A percentile compares a stretch with the other conserved stretches of the same genome.
Conservation (phyloP, 345 rosid genomes). For the Ceriops zippeliana region DNA sequence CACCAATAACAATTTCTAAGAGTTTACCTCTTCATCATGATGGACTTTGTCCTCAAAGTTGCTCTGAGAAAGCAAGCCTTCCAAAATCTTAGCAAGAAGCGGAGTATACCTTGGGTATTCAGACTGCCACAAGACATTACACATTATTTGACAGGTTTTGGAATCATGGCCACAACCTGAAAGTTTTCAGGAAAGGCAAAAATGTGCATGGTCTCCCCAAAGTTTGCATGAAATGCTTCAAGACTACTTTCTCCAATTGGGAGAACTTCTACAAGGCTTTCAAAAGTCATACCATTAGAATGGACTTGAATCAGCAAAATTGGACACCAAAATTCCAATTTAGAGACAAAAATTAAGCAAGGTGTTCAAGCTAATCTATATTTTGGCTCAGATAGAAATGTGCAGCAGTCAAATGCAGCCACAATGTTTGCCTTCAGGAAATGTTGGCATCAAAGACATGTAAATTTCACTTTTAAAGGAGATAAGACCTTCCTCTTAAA, state of each 20-base stretch:
- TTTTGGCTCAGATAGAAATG: neutral
- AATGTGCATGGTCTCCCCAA: too few species aligned
- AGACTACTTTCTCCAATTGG: neutral
- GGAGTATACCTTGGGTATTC: slow-evolving; percentile 79
- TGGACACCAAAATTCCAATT: neutral
- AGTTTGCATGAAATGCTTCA: too few species aligned
- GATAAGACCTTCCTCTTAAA: too few species aligned
- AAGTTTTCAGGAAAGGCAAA: neutral
- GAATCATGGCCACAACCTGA: neutral
- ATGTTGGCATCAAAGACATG: neutral
- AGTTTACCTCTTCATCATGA: slow-evolving; percentile 62
- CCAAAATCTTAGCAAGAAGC: slow-evolving; percentile 80
- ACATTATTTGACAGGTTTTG: slow-evolving; percentile 20
- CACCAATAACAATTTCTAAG: neutral
- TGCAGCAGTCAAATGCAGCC: neutral
- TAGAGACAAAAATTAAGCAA: neutral
- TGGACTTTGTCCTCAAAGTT: slow-evolving; percentile 56
- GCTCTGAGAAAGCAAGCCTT: slow-evolving; percentile 62
- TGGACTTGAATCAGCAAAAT: neutral
- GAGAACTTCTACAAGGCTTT: neutral
- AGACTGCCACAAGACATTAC: slow-evolving; percentile 47
- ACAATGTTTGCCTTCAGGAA: neutral
- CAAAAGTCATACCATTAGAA: neutral
- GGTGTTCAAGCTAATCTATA: neutral
- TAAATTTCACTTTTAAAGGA: neutral